These are phyloP conservation scores for Globomyces sp. DNA, from an alignment of 371 early-diverging fungal species.

Conservation along the genomic window DNA sequence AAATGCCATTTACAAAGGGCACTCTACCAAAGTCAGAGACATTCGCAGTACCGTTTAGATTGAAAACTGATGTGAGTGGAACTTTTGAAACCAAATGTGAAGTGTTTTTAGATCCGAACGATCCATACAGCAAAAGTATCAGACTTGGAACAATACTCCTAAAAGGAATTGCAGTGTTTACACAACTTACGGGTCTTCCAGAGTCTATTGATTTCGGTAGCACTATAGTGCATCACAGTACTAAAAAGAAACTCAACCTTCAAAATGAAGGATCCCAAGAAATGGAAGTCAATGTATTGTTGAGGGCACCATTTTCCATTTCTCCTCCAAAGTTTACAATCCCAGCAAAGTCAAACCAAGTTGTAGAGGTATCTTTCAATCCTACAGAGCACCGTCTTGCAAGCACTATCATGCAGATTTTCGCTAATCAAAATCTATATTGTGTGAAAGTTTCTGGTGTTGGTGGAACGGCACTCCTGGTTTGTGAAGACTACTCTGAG, in stretches of 20 bases:
- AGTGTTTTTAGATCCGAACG: constrained; percentile 41
- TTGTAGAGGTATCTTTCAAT: constrained; percentile 39
- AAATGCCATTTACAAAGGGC: constrained; percentile 35
- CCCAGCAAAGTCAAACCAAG: constrained; percentile 37
- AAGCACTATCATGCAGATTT: constrained; percentile 38
- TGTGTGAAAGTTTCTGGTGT: constrained; percentile 34
- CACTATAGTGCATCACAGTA: constrained; percentile 41
- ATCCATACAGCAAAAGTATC: constrained; percentile 40
- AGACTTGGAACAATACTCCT: constrained; percentile 41
- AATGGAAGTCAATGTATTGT: constrained; percentile 31
- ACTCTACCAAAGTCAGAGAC: constrained; percentile 47
- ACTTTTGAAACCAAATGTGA: constrained; percentile 47
- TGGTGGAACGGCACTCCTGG: constrained; percentile 51
- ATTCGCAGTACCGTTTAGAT: constrained; percentile 46
- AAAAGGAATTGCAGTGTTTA: constrained; percentile 45
- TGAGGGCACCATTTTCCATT: constrained; percentile 43
- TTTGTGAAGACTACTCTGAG: constrained; percentile 51
- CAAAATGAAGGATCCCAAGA: constrained; percentile 46
- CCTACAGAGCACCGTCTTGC: constrained; percentile 47
- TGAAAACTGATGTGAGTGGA: constrained; percentile 45
- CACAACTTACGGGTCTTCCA: constrained; percentile 46
- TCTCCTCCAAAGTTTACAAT: constrained; percentile 38
- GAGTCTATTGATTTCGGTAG: constrained; percentile 51
- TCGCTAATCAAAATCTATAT: constrained; percentile 50
- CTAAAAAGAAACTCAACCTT: constrained; percentile 31